Evolutionary conservation across 164 flowering plant genomes (phyloP).

Genomic region (Magnolia sinica): DNA sequence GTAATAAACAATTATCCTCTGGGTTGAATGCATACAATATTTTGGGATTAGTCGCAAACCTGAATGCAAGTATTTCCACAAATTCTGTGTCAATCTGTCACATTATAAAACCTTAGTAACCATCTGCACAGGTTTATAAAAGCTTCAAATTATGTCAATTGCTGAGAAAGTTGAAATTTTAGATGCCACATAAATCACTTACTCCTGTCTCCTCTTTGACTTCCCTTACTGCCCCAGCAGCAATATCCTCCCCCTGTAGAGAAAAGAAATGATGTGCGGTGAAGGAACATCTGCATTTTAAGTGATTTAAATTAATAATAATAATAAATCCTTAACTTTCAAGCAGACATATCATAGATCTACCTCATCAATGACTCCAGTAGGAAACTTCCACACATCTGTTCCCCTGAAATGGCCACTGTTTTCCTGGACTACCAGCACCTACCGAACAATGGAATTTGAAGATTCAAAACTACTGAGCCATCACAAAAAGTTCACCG

Average conservation of each 20-base stretch:
- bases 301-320: neutral
- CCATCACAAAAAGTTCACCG: slow-evolving; percentile 1
- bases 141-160: neutral
- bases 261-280: neutral
- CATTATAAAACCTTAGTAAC: slow-evolving; percentile 3
- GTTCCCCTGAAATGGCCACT: slow-evolving; percentile 31
- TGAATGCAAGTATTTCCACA: slow-evolving; percentile 72
- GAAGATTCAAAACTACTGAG: slow-evolving; percentile 8
- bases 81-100: slow-evolving; percentile 73
- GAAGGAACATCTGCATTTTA: slow-evolving; percentile 1
- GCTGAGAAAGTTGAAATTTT: neutral
- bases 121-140: neutral
- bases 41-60: slow-evolving; percentile 31
- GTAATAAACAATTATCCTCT: neutral
- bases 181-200: slow-evolving; percentile 18
- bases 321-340: neutral
- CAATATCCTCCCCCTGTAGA: slow-evolving; percentile 47
- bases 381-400: slow-evolving; percentile 45
- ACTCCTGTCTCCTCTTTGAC: slow-evolving; percentile 89
- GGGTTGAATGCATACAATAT: neutral
- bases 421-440: slow-evolving; percentile 45
- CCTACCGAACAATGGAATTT: slow-evolving; percentile 20
- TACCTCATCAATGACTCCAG: slow-evolving; percentile 40
- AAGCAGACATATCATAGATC: neutral
- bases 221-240: slow-evolving; percentile 56